phyloP scores from a whole-genome alignment of 805 yeast genomes.

The Candida ortonii region DNA sequence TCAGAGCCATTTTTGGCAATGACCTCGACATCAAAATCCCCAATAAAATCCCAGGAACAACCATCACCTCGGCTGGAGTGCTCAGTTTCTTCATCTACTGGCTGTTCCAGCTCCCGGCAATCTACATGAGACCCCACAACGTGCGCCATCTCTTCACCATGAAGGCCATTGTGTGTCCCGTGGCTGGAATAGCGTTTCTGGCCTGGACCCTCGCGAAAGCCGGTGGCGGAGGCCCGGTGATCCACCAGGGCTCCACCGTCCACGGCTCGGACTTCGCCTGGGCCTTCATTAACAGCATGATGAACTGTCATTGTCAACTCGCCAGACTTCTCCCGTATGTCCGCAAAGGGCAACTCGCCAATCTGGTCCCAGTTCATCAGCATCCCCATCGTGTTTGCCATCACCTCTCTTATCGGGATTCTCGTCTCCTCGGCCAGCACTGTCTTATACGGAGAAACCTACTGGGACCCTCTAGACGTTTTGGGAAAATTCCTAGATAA shows the following conservation, averaged over 20 bases:
- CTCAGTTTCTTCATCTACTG: slow-evolving; percentile 79
- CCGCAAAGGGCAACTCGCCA: slow-evolving; percentile 52
- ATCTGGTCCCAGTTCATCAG: slow-evolving; percentile 59
- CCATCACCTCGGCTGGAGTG: slow-evolving; percentile 67
- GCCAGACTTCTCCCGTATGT: slow-evolving; percentile 86
- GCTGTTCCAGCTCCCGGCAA: slow-evolving; percentile 73
- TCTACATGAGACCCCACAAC: slow-evolving; percentile 78
- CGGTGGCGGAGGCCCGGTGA: slow-evolving; percentile 72
- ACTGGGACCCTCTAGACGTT: slow-evolving; percentile 85
- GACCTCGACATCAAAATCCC: slow-evolving; percentile 61
- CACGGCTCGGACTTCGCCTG: slow-evolving; percentile 67
- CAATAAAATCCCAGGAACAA: slow-evolving; percentile 48
- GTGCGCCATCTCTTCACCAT: slow-evolving; percentile 81
- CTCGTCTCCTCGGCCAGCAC: slow-evolving; percentile 78
- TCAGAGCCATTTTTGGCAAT: slow-evolving; percentile 70
- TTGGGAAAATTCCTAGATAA: slow-evolving; percentile 59
- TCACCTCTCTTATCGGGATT: slow-evolving; percentile 83
- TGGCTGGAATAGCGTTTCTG: slow-evolving; percentile 79
- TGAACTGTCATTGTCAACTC: slow-evolving; percentile 86
- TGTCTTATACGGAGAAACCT: slow-evolving; percentile 60
- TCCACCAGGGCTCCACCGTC: slow-evolving; percentile 52
- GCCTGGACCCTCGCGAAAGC: slow-evolving; percentile 84
- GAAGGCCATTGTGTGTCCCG: slow-evolving; percentile 74
- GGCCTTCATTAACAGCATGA: slow-evolving; percentile 75
- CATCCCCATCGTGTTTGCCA: slow-evolving; percentile 73